A percentile compares a stretch with the other conserved stretches of the same genome.
These are phyloP conservation scores for Xylaria acuta DNA, from an alignment of 495 filamentous ascomycete species.

Conservation along the genomic window DNA sequence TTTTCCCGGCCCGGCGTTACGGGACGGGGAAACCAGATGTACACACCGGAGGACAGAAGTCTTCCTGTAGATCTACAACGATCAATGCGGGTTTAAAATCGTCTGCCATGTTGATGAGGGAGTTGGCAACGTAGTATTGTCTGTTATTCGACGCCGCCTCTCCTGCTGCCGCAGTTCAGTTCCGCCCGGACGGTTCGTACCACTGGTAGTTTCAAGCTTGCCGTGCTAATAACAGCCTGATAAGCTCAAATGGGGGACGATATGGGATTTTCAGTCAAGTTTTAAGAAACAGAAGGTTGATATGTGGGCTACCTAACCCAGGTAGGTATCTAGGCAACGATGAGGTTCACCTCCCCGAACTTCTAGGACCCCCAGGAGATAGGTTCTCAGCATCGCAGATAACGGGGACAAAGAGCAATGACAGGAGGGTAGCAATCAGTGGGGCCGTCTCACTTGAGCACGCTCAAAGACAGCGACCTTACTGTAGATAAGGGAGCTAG, in stretches of 20 bases:
- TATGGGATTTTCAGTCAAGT: background rate
- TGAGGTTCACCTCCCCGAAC: background rate
- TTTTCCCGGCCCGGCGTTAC: background rate
- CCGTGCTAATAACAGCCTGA: background rate
- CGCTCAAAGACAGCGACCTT: background rate
- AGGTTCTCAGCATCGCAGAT: background rate
- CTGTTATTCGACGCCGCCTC: background rate
- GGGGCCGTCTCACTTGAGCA: background rate
- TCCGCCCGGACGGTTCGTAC: background rate
- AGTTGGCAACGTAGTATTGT: background rate
- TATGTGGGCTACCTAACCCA: too few relatives aligned
- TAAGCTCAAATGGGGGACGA: background rate
- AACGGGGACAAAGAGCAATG: background rate
- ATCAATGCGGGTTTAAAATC: constrained; percentile 56
- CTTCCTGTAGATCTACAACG: constrained; percentile 91
- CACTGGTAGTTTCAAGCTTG: background rate
- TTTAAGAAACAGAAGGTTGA: background rate
- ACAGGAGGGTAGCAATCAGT: background rate
- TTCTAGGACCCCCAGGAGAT: background rate
- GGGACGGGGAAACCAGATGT: background rate
- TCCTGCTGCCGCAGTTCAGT: background rate
- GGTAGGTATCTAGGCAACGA: background rate
- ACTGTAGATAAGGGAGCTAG: constrained; percentile 3
- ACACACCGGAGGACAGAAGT: constrained; percentile 91
- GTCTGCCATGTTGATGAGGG: constrained; percentile 26